Evolutionary conservation across 2,329 filamentous ascomycete genomes (phyloP).

Genomic region (Curvularia lunata): DNA sequence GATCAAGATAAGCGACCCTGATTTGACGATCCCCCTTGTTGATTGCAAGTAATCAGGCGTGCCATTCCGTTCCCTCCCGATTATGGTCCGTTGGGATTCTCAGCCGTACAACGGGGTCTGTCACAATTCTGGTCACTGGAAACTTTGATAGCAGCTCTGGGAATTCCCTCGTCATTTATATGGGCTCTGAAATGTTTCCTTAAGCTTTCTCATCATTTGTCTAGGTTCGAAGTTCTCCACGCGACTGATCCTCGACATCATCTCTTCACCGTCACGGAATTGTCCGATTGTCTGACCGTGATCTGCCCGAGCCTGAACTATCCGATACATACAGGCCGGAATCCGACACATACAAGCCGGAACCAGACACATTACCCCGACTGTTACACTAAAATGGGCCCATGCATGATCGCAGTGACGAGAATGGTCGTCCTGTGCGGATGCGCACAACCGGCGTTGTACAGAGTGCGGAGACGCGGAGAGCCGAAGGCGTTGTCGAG

Average conservation of each 20-base stretch:
- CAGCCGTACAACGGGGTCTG: background rate
- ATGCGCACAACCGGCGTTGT: slow-evolving; percentile 1
- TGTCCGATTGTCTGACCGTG: background rate
- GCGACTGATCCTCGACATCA: background rate
- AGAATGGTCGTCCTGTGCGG: background rate
- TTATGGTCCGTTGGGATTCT: background rate
- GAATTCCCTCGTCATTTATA: background rate
- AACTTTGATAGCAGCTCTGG: background rate
- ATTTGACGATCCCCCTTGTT: background rate
- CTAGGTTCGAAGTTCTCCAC: background rate
- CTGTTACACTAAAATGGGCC: background rate
- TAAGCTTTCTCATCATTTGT: background rate
- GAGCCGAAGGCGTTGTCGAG: slow-evolving; percentile 11
- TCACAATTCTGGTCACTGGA: background rate
- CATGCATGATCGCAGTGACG: background rate
- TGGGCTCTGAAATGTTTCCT: background rate
- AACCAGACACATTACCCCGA: background rate
- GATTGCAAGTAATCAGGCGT: background rate
- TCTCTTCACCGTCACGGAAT: background rate
- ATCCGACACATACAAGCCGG: background rate
- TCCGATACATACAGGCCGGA: background rate
- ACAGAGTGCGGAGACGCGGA: slow-evolving; percentile 17
- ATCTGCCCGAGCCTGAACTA: background rate
- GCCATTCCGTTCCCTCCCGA: background rate
- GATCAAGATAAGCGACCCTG: slow-evolving; percentile 1